These are phyloP conservation scores for Wickerhamiella siamensis DNA, from an alignment of 805 yeast genomes.

Conservation along the genomic window DNA sequence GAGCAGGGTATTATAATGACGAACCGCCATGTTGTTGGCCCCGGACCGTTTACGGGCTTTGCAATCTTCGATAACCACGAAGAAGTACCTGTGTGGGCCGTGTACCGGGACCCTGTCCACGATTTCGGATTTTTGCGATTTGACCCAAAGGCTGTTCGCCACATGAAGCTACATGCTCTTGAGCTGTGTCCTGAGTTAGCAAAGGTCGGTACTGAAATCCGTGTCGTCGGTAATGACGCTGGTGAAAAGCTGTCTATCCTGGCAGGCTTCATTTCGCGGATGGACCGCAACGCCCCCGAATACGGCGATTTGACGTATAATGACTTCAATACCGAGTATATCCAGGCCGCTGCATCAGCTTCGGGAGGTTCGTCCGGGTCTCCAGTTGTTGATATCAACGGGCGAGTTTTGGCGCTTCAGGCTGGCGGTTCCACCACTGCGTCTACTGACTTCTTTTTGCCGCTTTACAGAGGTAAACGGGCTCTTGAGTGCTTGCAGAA, in stretches of 20 bases:
- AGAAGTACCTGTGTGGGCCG: conserved; percentile 72
- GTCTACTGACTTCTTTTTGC: conserved; percentile 84
- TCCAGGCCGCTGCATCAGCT: conserved; percentile 92
- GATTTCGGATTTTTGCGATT: conserved; percentile 84
- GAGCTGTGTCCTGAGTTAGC: conserved; percentile 69
- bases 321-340: conserved; percentile 87
- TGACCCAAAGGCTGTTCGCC: conserved; percentile 55
- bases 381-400: conserved; percentile 85
- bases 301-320: conserved; percentile 79
- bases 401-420: conserved; percentile 78
- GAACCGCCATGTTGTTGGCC: conserved; percentile 88
- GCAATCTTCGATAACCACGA: conserved; percentile 91
- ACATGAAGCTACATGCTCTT: conserved; percentile 55
- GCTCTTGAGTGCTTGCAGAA: conserved; percentile 64
- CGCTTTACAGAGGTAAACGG: conserved; percentile 67
- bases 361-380: conserved; percentile 94
- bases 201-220: conserved; percentile 79
- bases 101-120: conserved; percentile 88
- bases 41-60: conserved; percentile 86
- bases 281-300: conserved; percentile 90
- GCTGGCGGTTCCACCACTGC: conserved; percentile 91
- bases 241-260: conserved; percentile 85
- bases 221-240: conserved; percentile 93
- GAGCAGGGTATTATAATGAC: conserved; percentile 71
- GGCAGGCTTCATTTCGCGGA: conserved; percentile 68